phyloP scores from a whole-genome alignment of 2,329 filamentous ascomycete species.

The Pseudogymnoascus sp. region DNA sequence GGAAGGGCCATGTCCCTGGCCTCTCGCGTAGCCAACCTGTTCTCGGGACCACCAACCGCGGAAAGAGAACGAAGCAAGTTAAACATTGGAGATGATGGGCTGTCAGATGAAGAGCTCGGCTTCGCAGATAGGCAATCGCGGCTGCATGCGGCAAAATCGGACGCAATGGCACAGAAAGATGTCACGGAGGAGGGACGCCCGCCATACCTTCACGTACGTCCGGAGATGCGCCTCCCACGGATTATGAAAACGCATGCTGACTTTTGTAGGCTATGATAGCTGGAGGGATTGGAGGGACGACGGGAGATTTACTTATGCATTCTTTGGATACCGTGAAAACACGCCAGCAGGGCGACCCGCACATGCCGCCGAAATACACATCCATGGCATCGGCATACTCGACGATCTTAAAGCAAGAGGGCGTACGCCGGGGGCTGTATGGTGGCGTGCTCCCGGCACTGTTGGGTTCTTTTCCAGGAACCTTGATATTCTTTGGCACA shows the following conservation, averaged over 20 bases:
- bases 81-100: slow-evolving; percentile 32
- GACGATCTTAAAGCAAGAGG: slow-evolving; percentile 90
- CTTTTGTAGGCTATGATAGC: slow-evolving; percentile 77
- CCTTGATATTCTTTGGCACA: slow-evolving; percentile 88
- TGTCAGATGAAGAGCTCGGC: slow-evolving; percentile 24
- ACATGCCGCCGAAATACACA: slow-evolving; percentile 86
- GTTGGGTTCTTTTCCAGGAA: slow-evolving; percentile 86
- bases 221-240: slow-evolving; percentile 9
- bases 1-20: slow-evolving; percentile 49
- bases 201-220: slow-evolving; percentile 56
- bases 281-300: slow-evolving; percentile 84
- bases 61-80: slow-evolving; percentile 23
- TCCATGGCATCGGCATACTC: slow-evolving; percentile 85
- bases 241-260: slow-evolving; percentile 17
- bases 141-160: slow-evolving; percentile 19
- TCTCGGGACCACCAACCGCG: slow-evolving; percentile 34
- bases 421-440: slow-evolving; percentile 77
- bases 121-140: slow-evolving; percentile 28
- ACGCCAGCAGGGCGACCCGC: slow-evolving; percentile 90
- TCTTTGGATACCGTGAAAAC: slow-evolving; percentile 98
- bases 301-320: slow-evolving; percentile 97
- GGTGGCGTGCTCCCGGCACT: slow-evolving; percentile 90
- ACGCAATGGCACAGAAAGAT: slow-evolving; percentile 27
- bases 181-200: slow-evolving; percentile 47
- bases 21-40: slow-evolving; percentile 45